Evolutionary conservation across 75 land plant species (phyloP), one percentile per base, ranked within the genome.

Genomic region (Pseudotsuga menziesii): DNA sequence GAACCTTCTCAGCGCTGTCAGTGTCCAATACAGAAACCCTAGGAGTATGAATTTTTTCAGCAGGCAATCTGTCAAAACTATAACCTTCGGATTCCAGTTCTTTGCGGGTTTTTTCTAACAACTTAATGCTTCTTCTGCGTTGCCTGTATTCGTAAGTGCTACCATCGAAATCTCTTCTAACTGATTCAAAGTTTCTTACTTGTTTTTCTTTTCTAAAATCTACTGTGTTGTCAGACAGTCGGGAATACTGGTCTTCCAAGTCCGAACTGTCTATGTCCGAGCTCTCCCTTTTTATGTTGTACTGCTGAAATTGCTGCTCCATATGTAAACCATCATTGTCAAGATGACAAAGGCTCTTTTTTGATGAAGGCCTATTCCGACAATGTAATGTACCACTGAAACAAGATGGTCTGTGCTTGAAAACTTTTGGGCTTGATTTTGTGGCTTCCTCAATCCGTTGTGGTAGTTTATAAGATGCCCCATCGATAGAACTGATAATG

Each of bases 251-350:
- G 35, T 64, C 39, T 64, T 64, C 69, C 19, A 17, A 32, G 69
- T 64, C 69, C 32, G 69, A 64, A 64, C 41, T 64, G 41, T 64
- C 69, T 64, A 64, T 64, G 35, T 64, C 69, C 16, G 41, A 5
- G 20, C 39, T 5, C 20, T 64, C 39, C 41, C 69, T 64, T 64
- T 6, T 64, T 16, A 32, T 20, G 35, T 5, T 64, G 35, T 5
- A 64, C 69, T 64, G 69, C 39, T 32, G 39, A 64, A 64, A 64
- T 16, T 35, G 35, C 9, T 64, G 69, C 41, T 64, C 69, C 39
- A 64, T 36, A 26, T 35, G 39, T 26, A 8, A 4, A 25, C 19
- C 69, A 5, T 64, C 19, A 32, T 64, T 35, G 32, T 64, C 39
- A 17, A 32, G 69, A 36, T 64, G 69, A 32, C 35, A 35, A 64